Evolutionary conservation across 2,329 filamentous ascomycete species (phyloP).

Genomic region (Stagonosporopsis cucurbitacearum): DNA sequence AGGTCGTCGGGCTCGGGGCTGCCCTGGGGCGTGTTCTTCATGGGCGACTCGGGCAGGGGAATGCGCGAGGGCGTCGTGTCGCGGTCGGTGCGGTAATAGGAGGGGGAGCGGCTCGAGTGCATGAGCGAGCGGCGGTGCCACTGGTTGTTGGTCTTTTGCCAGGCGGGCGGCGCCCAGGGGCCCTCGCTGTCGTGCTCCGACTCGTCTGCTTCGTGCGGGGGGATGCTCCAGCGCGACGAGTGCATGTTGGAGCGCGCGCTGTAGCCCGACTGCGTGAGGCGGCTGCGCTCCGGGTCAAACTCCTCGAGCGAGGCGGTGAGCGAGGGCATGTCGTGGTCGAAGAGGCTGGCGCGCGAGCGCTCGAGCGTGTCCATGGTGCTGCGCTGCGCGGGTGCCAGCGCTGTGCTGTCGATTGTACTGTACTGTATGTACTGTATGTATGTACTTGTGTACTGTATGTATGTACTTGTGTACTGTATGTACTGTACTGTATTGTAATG

Average conservation of each 20-base stretch:
- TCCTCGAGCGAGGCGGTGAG: constrained; percentile 49
- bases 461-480: too few relatives aligned
- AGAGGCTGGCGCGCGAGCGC: constrained; percentile 44
- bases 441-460: too few relatives aligned
- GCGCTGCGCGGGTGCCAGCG: too few relatives aligned
- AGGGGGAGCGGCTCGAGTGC: constrained; percentile 63
- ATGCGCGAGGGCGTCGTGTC: constrained; percentile 63
- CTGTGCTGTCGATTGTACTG: background rate
- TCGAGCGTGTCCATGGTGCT: constrained; percentile 33
- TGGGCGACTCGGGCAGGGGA: constrained; percentile 65
- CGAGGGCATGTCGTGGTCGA: constrained; percentile 48
- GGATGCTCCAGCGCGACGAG: constrained; percentile 52
- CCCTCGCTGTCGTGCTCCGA: constrained; percentile 53
- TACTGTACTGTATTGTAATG: background rate
- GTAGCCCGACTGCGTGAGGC: constrained; percentile 39
- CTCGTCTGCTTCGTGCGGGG: constrained; percentile 51
- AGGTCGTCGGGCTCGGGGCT: constrained; percentile 56
- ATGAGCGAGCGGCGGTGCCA: constrained; percentile 59
- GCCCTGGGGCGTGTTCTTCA: constrained; percentile 61
- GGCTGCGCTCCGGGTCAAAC: constrained; percentile 48
- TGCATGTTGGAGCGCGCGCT: constrained; percentile 69
- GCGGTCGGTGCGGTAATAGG: constrained; percentile 62
- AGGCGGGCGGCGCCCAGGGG: constrained; percentile 71
- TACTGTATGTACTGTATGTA: too few relatives aligned
- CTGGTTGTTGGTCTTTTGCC: constrained; percentile 64